A percentile compares a stretch with the other conserved stretches of the same genome.
Conservation (phyloP, 306 rosid genomes). For the Cajanus cajan region DNA sequence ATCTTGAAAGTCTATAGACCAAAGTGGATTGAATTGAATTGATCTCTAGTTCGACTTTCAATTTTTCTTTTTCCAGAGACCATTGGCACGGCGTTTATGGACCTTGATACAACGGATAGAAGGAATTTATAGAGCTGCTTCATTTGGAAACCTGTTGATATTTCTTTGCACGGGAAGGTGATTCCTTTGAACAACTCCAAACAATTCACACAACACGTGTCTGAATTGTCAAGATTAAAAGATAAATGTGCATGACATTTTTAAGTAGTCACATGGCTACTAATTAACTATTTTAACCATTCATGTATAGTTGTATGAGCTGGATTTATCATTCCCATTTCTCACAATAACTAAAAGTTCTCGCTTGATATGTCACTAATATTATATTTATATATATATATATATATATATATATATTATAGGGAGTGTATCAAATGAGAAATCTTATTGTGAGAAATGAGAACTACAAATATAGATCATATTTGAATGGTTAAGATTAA, state of each 20-base stretch:
- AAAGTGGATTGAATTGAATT: constrained; percentile 18
- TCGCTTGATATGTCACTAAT: neutral
- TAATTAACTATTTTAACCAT: neutral
- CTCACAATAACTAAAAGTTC: neutral
- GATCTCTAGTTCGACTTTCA: constrained; percentile 13
- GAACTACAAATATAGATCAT: neutral
- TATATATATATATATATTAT: no score
- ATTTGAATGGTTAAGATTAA: neutral
- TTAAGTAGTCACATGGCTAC: neutral
- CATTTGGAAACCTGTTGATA: constrained; percentile 90
- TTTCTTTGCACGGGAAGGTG: constrained; percentile 97
- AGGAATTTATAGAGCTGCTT: constrained; percentile 93
- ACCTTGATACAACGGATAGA: constrained; percentile 76
- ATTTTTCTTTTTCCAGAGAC: constrained; percentile 57
- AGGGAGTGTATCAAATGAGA: no score
- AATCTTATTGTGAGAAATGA: no score
- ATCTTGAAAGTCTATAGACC: neutral
- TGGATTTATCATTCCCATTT: neutral
- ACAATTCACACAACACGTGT: neutral
- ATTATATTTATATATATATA: no score
- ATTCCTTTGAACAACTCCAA: constrained; percentile 12
- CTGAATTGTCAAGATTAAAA: neutral
- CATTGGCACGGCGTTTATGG: constrained; percentile 87
- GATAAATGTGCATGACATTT: neutral
- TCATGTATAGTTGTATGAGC: neutral